Conservation (phyloP, 371 early-diverging fungal genomes). For the Funneliformis caledonium region DNA sequence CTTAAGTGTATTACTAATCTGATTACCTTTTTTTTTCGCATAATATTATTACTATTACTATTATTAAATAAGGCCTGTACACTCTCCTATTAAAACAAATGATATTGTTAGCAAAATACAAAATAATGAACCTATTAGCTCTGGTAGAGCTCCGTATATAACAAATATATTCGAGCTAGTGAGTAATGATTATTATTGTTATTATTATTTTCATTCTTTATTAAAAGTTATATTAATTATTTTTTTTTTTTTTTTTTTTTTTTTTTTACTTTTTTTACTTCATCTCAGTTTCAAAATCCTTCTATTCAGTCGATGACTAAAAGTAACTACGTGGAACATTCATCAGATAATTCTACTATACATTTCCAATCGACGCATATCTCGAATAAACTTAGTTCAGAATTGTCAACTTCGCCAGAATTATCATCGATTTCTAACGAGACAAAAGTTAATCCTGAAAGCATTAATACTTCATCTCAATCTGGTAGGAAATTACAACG, state of each 20-base stretch:
- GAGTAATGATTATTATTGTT: neutral
- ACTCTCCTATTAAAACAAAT: neutral
- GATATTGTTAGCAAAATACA: neutral
- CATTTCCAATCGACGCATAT: no score
- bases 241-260: neutral
- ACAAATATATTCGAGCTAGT: neutral
- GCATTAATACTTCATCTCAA: slow-evolving; percentile 20
- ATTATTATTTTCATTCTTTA: no score
- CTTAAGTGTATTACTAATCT: neutral
- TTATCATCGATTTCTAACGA: slow-evolving; percentile 39
- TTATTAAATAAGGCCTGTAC: neutral
- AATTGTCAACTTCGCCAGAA: slow-evolving; percentile 34
- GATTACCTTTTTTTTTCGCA: no score
- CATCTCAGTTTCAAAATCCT: neutral
- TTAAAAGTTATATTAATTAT: neutral
- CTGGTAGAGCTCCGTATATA: neutral
- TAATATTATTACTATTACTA: neutral
- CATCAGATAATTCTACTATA: slow-evolving; percentile 7
- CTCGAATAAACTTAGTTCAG: no score
- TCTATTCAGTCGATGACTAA: neutral
- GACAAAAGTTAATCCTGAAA: slow-evolving; percentile 15
- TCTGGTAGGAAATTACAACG: slow-evolving; percentile 44
- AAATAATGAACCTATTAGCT: neutral
- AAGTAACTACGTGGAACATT: neutral
- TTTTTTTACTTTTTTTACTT: neutral